A percentile compares a stretch with the other conserved stretches of the same genome.
Conservation (phyloP, 176 grass and related monocot genomes). For the Pharus latifolius region DNA sequence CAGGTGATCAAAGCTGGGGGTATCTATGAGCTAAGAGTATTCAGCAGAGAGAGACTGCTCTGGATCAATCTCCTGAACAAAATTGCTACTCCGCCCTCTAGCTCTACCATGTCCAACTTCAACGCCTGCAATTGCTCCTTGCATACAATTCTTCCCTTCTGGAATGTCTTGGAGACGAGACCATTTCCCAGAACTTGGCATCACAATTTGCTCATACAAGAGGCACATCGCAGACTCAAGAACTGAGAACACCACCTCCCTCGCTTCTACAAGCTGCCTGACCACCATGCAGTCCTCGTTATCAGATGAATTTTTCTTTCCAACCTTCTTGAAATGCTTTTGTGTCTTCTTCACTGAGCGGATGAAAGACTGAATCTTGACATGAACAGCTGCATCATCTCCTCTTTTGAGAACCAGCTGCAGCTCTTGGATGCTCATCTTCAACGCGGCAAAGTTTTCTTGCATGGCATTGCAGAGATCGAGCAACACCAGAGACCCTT, state of each 20-base stretch:
- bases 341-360: neutral
- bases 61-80: slow-evolving; percentile 27
- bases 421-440: slow-evolving; percentile 16
- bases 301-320: neutral
- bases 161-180: neutral
- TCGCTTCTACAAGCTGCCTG: slow-evolving; percentile 14
- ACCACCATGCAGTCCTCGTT: neutral
- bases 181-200: slow-evolving; percentile 25
- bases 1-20: neutral
- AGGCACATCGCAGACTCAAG: slow-evolving; percentile 3
- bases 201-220: neutral
- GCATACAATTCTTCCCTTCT: neutral
- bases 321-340: slow-evolving; percentile 29
- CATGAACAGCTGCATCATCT: neutral
- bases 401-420: slow-evolving; percentile 24
- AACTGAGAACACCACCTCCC: slow-evolving; percentile 6
- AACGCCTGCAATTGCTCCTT: neutral
- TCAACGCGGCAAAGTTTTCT: slow-evolving; percentile 21
- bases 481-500: slow-evolving; percentile 25
- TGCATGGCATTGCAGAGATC: slow-evolving; percentile 36
- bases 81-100: neutral
- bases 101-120: slow-evolving; percentile 2
- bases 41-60: slow-evolving; percentile 41
- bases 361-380: slow-evolving; percentile 9
- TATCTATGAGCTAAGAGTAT: slow-evolving; percentile 33